Evolutionary conservation across 768 basidiomycete species (phyloP).

Genomic region (Lentinula lateritia): DNA sequence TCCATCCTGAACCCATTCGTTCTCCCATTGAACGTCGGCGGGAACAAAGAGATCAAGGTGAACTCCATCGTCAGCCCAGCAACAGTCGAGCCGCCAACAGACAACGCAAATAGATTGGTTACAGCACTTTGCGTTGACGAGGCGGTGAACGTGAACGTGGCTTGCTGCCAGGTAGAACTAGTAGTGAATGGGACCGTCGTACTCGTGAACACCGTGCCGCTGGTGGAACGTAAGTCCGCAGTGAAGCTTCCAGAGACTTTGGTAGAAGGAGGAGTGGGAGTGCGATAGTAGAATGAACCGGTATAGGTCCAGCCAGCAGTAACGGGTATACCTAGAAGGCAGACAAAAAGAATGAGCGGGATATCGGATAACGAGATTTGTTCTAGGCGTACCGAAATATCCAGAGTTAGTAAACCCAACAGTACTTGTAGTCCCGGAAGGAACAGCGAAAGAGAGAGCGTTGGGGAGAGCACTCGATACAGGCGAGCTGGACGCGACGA

Average conservation of each 20-base stretch:
- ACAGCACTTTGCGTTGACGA: slow-evolving; percentile 25
- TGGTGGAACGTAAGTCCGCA: not conserved
- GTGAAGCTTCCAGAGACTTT: slow-evolving; percentile 1
- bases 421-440: slow-evolving; percentile 29
- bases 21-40: slow-evolving; percentile 59
- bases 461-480: slow-evolving; percentile 60
- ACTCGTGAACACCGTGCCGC: not conserved
- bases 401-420: slow-evolving; percentile 57
- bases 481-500: slow-evolving; percentile 44
- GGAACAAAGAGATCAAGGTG: slow-evolving; percentile 59
- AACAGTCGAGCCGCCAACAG: slow-evolving; percentile 35
- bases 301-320: slow-evolving; percentile 46
- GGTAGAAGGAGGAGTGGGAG: slow-evolving; percentile 32
- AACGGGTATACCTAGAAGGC: slow-evolving; percentile 45
- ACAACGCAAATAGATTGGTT: slow-evolving; percentile 48
- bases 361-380: not conserved
- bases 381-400: slow-evolving; percentile 37
- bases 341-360: not conserved
- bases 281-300: slow-evolving; percentile 56
- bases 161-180: not conserved
- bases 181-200: not conserved
- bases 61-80: slow-evolving; percentile 46
- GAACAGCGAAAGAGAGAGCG: slow-evolving; percentile 47
- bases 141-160: slow-evolving; percentile 15
- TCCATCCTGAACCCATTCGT: slow-evolving; percentile 58